Evolutionary conservation across 2,329 filamentous ascomycete species (phyloP), one percentile per base, ranked within the genome.

Genomic region (Cladophialophora exuberans): DNA sequence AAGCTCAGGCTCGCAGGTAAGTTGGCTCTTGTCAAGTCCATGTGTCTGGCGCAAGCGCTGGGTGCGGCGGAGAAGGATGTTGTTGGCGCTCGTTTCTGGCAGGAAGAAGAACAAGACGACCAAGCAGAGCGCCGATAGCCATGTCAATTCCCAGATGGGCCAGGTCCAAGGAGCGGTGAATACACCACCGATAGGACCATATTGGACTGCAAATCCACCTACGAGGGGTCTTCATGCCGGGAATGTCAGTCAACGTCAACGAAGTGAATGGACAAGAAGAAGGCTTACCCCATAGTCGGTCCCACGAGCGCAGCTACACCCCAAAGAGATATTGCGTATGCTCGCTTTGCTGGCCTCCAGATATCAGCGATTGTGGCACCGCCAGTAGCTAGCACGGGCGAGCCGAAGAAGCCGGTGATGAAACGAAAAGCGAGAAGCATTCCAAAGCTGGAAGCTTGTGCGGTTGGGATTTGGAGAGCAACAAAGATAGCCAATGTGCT

Each of bases 361-460:
- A 78, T 75, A 50, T 79, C 76, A 0, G 65, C 67, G 9, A 78
- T 66, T 0, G 72, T 73, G 4, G 76, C 76, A 36, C 70, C 76
- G 2, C 75, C 75, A 1, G 74, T 78, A 0, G 76, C 76, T 0
- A 78, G 69, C 0, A 70, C 69, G 0, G 76, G 76, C 0, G 68
- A 71, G 1, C 78, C 78, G 59, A 80, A 72, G 61, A 82, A 79
- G 0, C 79, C 79, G 0, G 76, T 76, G 0, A 83, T 57, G 62
- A 81, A 82, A 5, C 80, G 75, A 35, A 83, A 75, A 2, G 72
- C 76, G 0, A 83, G 67, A 0, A 84, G 67, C 68, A 79, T 79
- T 4, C 74, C 76, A 42, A 83, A 75, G 57, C 81, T 82, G 31
- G 68, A 69, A 0, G 77, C 75, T n/a, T 77, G 69, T 2, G 75